Conservation (phyloP, 2,329 filamentous ascomycete genomes). For the Apiospora arundinis region DNA sequence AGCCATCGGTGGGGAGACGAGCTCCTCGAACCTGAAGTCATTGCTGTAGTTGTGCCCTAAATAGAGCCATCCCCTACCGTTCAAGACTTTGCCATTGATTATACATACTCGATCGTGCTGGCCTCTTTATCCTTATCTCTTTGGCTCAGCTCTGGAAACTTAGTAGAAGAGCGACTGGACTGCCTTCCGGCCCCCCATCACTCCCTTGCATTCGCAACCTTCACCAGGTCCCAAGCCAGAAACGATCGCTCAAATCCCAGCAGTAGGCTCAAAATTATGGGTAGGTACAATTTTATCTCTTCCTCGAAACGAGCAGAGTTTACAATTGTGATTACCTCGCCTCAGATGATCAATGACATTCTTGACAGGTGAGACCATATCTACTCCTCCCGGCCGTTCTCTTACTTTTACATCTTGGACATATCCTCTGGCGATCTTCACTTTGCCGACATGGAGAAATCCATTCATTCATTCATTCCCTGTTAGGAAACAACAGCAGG, state of each 20-base stretch:
- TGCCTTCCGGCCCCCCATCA: slow-evolving; percentile 32
- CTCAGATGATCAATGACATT: slow-evolving; percentile 30
- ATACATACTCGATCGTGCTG: neutral
- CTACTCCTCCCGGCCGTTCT: slow-evolving; percentile 31
- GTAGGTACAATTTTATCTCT: slow-evolving; percentile 22
- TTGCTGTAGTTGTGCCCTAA: too few relatives aligned
- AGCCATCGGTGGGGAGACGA: too few relatives aligned
- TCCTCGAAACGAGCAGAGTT: neutral
- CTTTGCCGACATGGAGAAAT: neutral
- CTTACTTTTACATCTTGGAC: neutral
- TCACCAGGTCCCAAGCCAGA: slow-evolving; percentile 31
- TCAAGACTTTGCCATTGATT: neutral
- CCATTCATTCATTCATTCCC: too few relatives aligned
- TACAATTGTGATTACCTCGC: slow-evolving; percentile 31
- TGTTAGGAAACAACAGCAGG: too few relatives aligned
- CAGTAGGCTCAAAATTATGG: slow-evolving; percentile 28
- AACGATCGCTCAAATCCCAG: slow-evolving; percentile 29
- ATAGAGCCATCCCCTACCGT: too few relatives aligned
- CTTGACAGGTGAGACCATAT: slow-evolving; percentile 32
- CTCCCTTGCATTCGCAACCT: slow-evolving; percentile 33
- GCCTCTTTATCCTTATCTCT: neutral
- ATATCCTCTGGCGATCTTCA: neutral
- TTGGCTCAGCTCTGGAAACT: neutral
- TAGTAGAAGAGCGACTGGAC: neutral
- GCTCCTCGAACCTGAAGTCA: too few relatives aligned